Base-by-base conservation (phyloP, 2,329 filamentous ascomycete genomes). In the Pyrenochaeta sp. region DNA sequence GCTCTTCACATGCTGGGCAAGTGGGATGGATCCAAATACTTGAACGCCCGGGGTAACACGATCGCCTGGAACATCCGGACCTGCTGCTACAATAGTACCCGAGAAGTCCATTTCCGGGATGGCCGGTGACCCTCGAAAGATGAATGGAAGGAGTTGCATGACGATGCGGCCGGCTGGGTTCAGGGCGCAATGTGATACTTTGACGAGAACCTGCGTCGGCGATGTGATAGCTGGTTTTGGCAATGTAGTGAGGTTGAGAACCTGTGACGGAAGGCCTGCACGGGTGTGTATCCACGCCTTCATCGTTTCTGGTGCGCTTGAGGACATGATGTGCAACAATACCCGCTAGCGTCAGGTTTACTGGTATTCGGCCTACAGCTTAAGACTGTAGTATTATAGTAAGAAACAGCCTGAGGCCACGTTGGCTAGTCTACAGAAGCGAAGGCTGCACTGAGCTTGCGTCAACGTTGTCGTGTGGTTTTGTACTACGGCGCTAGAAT, bases 91-190 rank as follows among this genome's bases (percentile, higher is more conserved):
- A 14, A 71, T 69, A 4, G 23, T 51, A 32, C 79, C 79, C 1
- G 75, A 72, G 33, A 81, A 74, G 48, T 81, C 78, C 68, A 79
- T 61, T 52, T 63, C 78, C 2, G 78, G 78, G 4, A 77, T 71
- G n/a, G 72, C 74, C 1, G 71, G 68, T 4, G 61, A 51, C 18
- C 63, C 51, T 45, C 78, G 73, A 17, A 78, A 58, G 20, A 77
- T 54, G 9, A 67, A 61, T 7, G 79, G 78, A 31, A 80, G 56
- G 4, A 80, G 66, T n/a, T 72, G 68, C 69, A 80, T 76, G 15
- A 77, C 71, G 40, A 79, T 74, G 31, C 75, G 73, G 20, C 68
- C 71, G 40, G 74, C 77, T 5, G 75, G 75, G 48, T 80, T 81
- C 41, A 81, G 75, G 7, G 73, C 74, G 4, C 68, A 74, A 51